Percentiles rank a stretch among this genome's conserved stretches.
Evolutionary conservation across 441 rosid genomes (phyloP).

Genomic region (Erysimum cheiri): DNA sequence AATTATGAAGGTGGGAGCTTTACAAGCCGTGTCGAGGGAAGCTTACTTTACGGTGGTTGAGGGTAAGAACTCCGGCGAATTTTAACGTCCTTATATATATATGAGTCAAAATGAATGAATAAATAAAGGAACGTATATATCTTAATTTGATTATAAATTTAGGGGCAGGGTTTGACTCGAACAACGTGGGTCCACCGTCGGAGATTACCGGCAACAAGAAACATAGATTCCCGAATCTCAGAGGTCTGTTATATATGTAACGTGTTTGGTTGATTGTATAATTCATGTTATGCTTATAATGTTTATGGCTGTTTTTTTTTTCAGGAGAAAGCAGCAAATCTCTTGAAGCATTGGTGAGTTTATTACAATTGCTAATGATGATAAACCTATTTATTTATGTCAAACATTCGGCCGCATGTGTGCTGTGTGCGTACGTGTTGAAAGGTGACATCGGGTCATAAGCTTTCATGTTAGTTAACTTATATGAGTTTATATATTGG

Average conservation of each 20-base stretch:
- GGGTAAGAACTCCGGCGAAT: slow-evolving; percentile 44
- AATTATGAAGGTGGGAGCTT: slow-evolving; percentile 73
- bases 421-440: background rate
- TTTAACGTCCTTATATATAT: background rate
- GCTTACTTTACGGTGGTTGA: slow-evolving; percentile 72
- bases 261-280: slow-evolving; percentile 6
- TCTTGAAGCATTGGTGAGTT: slow-evolving; percentile 84
- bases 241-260: slow-evolving; percentile 49
- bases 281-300: background rate
- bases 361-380: background rate
- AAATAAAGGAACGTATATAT: background rate
- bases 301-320: background rate
- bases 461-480: slow-evolving; percentile 5
- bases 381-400: background rate
- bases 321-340: slow-evolving; percentile 78
- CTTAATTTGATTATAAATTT: background rate
- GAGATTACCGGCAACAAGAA: slow-evolving; percentile 57
- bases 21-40: slow-evolving; percentile 81
- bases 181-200: slow-evolving; percentile 41
- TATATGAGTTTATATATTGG: background rate
- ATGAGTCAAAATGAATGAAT: background rate
- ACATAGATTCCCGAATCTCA: slow-evolving; percentile 63
- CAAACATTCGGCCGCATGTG: background rate
- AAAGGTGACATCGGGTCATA: background rate
- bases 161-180: slow-evolving; percentile 64